Evolutionary conservation across 192 early-diverging fungal species (phyloP).

Genomic region (Obelidium mucronatum): DNA sequence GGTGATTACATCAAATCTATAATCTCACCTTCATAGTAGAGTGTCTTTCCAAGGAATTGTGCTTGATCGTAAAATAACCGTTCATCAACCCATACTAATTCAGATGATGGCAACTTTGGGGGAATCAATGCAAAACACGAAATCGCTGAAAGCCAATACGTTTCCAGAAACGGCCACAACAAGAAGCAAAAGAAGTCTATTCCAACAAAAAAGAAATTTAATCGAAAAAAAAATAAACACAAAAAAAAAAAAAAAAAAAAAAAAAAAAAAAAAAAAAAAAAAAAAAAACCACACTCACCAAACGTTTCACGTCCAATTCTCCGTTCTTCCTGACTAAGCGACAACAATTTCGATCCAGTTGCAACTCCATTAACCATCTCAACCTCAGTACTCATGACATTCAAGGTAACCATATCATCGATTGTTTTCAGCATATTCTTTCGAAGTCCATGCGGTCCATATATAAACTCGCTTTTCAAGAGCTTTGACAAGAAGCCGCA

Average conservation of each 20-base stretch:
- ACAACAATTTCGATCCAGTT: slow-evolving; percentile 42
- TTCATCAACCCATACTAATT: slow-evolving; percentile 72
- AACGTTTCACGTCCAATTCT: slow-evolving; percentile 60
- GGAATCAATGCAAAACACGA: slow-evolving; percentile 57
- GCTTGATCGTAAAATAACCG: slow-evolving; percentile 70
- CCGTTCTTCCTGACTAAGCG: slow-evolving; percentile 52
- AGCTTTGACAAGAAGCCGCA: slow-evolving; percentile 77
- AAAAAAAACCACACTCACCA: slow-evolving; percentile 45
- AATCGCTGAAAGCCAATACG: slow-evolving; percentile 82
- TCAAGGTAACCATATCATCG: slow-evolving; percentile 54
- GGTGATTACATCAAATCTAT: too few species aligned
- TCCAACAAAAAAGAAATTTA: neutral
- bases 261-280: too few species aligned
- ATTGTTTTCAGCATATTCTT: slow-evolving; percentile 70
- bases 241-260: too few species aligned
- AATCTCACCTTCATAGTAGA: slow-evolving; percentile 87
- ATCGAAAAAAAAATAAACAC: too few species aligned
- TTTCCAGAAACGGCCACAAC: slow-evolving; percentile 89
- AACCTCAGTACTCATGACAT: slow-evolving; percentile 52
- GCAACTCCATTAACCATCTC: slow-evolving; percentile 31
- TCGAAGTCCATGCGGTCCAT: slow-evolving; percentile 74
- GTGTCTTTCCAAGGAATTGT: slow-evolving; percentile 81
- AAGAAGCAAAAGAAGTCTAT: slow-evolving; percentile 84
- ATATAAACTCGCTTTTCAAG: slow-evolving; percentile 83
- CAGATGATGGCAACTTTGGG: slow-evolving; percentile 5